Evolutionary conservation across 2,329 filamentous ascomycete genomes (phyloP), one percentile per base, ranked within the genome.

Genomic region (Stagonosporopsis chrysanthemi): DNA sequence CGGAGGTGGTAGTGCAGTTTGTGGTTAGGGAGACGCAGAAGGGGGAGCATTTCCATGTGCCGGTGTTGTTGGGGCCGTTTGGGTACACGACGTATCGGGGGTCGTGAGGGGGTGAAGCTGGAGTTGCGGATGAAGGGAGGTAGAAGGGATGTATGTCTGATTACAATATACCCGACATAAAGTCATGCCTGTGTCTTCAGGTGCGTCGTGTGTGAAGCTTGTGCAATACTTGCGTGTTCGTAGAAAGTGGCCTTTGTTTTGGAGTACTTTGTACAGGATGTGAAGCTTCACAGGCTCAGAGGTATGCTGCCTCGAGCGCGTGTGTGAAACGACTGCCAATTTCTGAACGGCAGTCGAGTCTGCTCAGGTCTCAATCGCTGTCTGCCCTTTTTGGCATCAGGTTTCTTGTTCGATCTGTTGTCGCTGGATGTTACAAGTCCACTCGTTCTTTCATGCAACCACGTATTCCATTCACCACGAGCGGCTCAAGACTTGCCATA

Each of bases 51-150:
- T 94, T 90, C 71, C 91, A 95, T 79, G 90, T 95, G 3, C 91
- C 91, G 41, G 76, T 95, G 71, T 72, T 95, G 74, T 75, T 94
- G 78, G 87, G 88, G 62, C 90, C 90, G 28, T 93, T 88, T 78
- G 90, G 88, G 73, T 95, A 92, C 78, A 90, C 89, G 38, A 94
- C 90, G 9, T 95, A 95, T 77, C 81, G 91, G 44, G 91, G 91
- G 40, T 70, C 65, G 52, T 73, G 61, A 61, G 9, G 7, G 9
- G 19, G 14, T 6, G 3, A 14, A n/a, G 31, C 15, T 33, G 31
- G 5, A n/a, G 14, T 15, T 14, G 14, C n/a, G 31, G n/a, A 9
- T n/a, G 4, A 11, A 23, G 22, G 22, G 19, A 11, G 22, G 39
- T 41, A 9, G n/a, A 6, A 31, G 29, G 29, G 29, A 12, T 7